These are phyloP conservation scores for Eleusine indica DNA, from an alignment of 176 grass and related monocot genomes.

Conservation along the genomic window DNA sequence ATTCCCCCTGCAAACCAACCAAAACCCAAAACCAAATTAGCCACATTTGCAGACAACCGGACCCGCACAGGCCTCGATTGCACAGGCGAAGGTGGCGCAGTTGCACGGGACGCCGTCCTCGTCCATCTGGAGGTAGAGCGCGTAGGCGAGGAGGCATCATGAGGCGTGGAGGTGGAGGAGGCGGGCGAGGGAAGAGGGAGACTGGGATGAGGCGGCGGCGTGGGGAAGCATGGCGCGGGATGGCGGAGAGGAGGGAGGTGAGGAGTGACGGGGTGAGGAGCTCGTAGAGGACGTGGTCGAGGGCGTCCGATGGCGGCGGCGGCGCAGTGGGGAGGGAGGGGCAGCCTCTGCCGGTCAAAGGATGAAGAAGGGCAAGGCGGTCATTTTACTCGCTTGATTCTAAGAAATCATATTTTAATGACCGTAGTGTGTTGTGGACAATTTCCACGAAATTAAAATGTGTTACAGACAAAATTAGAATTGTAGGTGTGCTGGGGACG, in stretches of 20 bases:
- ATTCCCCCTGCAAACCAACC: no score
- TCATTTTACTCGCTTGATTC: no score
- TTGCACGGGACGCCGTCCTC: constrained; percentile 60
- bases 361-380: no score
- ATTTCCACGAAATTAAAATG: no score
- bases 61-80: constrained; percentile 58
- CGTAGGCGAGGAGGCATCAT: constrained; percentile 52
- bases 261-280: constrained; percentile 51
- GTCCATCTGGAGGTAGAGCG: constrained; percentile 75
- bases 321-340: constrained; percentile 35
- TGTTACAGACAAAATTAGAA: no score
- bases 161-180: constrained; percentile 52
- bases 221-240: constrained; percentile 29
- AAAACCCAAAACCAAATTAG: no score
- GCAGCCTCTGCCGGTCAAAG: no score
- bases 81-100: constrained; percentile 51
- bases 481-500: no score
- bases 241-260: constrained; percentile 44
- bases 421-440: no score
- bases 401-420: no score
- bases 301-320: constrained; percentile 7
- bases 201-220: constrained; percentile 38
- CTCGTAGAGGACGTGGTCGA: constrained; percentile 54
- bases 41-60: no score
- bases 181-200: constrained; percentile 48